A percentile compares a stretch with the other conserved stretches of the same genome.
Evolutionary conservation across 352 stramenopile species (phyloP).

Genomic region (Pythium rishiriense): DNA sequence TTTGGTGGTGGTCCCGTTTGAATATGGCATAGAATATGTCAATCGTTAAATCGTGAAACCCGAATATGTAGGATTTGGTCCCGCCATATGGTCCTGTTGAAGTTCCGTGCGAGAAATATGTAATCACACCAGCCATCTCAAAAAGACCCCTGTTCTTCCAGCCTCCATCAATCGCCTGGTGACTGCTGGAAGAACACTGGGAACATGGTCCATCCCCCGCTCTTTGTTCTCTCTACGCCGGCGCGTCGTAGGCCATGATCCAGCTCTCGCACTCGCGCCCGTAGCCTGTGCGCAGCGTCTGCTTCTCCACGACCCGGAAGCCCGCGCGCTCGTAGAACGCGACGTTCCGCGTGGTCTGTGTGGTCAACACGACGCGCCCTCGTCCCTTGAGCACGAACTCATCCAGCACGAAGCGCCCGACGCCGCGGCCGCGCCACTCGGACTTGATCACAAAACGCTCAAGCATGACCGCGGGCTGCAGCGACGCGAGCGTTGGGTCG

Average conservation of each 20-base stretch:
- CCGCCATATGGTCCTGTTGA: too few relatives aligned
- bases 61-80: too few relatives aligned
- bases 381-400: constrained; percentile 5
- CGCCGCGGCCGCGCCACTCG: constrained; percentile 14
- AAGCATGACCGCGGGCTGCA: constrained; percentile 12
- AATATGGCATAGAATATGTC: too few relatives aligned
- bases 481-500: background rate
- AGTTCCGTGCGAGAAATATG: too few relatives aligned
- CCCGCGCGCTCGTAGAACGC: constrained; percentile 6
- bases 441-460: constrained; percentile 12
- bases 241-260: constrained; percentile 14
- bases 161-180: too few relatives aligned
- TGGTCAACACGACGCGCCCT: constrained; percentile 5
- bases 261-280: constrained; percentile 19
- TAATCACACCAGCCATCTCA: too few relatives aligned
- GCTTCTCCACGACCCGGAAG: constrained; percentile 11
- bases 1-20: too few relatives aligned
- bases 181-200: too few relatives aligned
- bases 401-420: constrained; percentile 11
- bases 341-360: constrained; percentile 1
- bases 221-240: too few relatives aligned
- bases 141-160: too few relatives aligned
- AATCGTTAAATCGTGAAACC: too few relatives aligned
- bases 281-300: constrained; percentile 11
- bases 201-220: too few relatives aligned